phyloP scores from a whole-genome alignment of 2,329 filamentous ascomycete species.

The Aspergillus amoenus region DNA sequence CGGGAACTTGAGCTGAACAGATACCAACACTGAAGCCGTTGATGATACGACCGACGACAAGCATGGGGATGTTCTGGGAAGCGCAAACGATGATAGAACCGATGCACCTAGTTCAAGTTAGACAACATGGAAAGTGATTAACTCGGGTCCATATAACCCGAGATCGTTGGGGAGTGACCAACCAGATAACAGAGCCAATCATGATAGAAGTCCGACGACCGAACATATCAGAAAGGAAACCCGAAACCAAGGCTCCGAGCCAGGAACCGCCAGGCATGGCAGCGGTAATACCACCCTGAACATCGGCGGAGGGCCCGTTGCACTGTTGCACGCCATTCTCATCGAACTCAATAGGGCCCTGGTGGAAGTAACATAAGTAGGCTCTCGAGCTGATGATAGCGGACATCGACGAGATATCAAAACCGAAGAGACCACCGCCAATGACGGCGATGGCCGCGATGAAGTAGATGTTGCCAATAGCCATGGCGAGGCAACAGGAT shows the following conservation, averaged over 20 bases:
- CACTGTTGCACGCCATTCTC: conserved; percentile 28
- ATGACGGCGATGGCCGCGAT: conserved; percentile 59
- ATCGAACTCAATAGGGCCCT: conserved; percentile 41
- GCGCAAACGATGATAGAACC: conserved; percentile 62
- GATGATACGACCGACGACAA: conserved; percentile 69
- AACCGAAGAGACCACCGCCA: conserved; percentile 73
- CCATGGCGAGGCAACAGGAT: conserved; percentile 26
- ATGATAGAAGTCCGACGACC: conserved; percentile 56
- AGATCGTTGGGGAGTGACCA: conserved; percentile 9
- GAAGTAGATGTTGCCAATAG: conserved; percentile 58
- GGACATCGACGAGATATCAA: conserved; percentile 75
- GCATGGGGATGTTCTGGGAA: conserved; percentile 66
- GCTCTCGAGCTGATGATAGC: conserved; percentile 65
- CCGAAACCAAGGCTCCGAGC: conserved; percentile 58
- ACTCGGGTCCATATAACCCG: too few relatives aligned
- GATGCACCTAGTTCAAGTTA: conserved; percentile 42
- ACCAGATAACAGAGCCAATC: conserved; percentile 54
- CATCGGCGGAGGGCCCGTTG: conserved; percentile 49
- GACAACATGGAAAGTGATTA: background rate
- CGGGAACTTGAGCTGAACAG: conserved; percentile 67
- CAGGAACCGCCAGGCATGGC: conserved; percentile 73
- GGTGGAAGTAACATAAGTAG: conserved; percentile 71
- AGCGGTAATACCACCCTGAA: conserved; percentile 70
- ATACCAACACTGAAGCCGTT: conserved; percentile 74
- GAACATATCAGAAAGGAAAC: conserved; percentile 55